phyloP scores from a whole-genome alignment of 2,329 filamentous ascomycete species.

The Lanzia echinophila region DNA sequence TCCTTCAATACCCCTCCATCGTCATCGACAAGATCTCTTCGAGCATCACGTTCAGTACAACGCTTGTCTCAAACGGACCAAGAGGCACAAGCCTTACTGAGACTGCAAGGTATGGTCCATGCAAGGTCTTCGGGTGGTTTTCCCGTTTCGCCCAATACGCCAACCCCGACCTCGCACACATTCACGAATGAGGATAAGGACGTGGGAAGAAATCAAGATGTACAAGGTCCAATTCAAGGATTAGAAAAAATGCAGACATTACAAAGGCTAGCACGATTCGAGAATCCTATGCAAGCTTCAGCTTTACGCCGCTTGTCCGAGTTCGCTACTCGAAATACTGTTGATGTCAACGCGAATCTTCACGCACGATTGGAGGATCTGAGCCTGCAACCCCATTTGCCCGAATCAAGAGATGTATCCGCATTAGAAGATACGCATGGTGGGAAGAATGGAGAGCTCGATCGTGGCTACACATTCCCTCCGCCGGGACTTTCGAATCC shows the following conservation, averaged over 20 bases:
- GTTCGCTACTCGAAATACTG: constrained; percentile 6
- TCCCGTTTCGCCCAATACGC: background rate
- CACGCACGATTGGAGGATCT: constrained; percentile 1
- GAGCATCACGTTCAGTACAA: constrained; percentile 1
- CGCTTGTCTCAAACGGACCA: constrained; percentile 9
- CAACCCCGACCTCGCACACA: background rate
- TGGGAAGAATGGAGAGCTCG: constrained; percentile 14
- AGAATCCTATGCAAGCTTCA: constrained; percentile 24
- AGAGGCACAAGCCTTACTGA: constrained; percentile 9
- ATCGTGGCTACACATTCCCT: constrained; percentile 23
- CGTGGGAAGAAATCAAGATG: background rate
- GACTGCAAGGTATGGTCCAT: constrained; percentile 9
- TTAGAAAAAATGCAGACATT: constrained; percentile 30
- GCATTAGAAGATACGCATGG: background rate
- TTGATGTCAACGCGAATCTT: background rate
- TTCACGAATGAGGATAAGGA: constrained; percentile 9
- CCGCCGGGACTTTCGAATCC: constrained; percentile 14
- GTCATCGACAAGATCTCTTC: constrained; percentile 6
- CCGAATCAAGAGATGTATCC: background rate
- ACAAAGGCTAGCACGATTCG: constrained; percentile 27
- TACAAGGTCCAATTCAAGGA: constrained; percentile 14
- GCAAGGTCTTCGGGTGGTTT: background rate
- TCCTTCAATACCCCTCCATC: constrained; percentile 6
- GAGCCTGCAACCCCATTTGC: background rate
- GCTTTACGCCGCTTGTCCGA: constrained; percentile 23